Base-by-base conservation (phyloP, 1,284 basidiomycete species). In the Apiotrichum domesticum region DNA sequence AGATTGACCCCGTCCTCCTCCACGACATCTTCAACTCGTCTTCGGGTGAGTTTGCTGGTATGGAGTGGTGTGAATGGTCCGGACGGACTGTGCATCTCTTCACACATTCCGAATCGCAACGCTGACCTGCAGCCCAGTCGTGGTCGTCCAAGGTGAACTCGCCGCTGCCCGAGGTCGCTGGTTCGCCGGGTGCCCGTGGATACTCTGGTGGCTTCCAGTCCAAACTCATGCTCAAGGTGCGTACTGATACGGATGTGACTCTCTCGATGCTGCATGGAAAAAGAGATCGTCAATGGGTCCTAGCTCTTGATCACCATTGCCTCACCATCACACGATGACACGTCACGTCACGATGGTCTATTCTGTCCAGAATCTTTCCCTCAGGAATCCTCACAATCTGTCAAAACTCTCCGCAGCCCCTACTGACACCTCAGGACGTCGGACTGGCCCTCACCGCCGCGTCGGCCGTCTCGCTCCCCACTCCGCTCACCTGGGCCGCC, bases 171-270 rank as follows among this genome's bases (percentile, higher is more conserved):
- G 69, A 70, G 55, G 63, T 75, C 4, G 54, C 57, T 1, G 62
- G 60, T 33, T 64, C 62, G 47, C 73, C 73, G 2, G 73, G 70
- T 14, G 65, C 66, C 35, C 59, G 71, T 39, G 64, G 54, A 2
- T 75, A 63, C 54, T 35, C 50, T 7, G 73, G 70, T 9, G 71
- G 73, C 2, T 75, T 75, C 64, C 68, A 70, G 52, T 60, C 64
- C 49, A 67, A 66, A 33, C 62, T 75, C n/a, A 75, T 75, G 73
- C 62, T 74, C 21, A 75, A 75, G 65, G 71, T 72, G 35, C 29
- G 66, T 58, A 1, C 3, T 13, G 33, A 39, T 42, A 40, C 4
- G 2, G 29, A 33, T 5, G 39, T 14, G 2, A 7, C 29, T 9
- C 35, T 5, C 10, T 21, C 41, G 41, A 21, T 21, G 21, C 21